Evolutionary conservation across 2,329 filamentous ascomycete genomes (phyloP), one percentile per base, ranked within the genome.

Genomic region (Phoma sp.): DNA sequence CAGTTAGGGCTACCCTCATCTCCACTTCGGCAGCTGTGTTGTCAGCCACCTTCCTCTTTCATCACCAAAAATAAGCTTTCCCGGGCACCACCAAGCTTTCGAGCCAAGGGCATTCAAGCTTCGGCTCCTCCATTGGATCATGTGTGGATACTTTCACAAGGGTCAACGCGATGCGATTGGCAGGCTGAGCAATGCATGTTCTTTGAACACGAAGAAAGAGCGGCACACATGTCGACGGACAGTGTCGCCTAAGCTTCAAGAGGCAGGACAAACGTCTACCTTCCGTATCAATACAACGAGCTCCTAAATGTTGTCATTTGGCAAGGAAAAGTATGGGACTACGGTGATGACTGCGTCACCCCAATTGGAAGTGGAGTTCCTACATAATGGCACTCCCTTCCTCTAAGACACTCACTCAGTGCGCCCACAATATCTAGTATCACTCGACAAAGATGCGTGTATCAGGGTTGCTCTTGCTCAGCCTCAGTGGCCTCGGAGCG

Each of bases 391-490:
- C n/a, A 28, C 14, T 2, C 7, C 7, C 15, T 7, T 7, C 48
- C 25, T 14, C 4, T 25, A 3, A 21, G 12, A 17, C 10, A 7
- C 2, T 15, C 12, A 14, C 14, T 26, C 29, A 15, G 34, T 21
- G 29, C 14, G 30, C 28, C 21, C 7, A n/a, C n/a, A 15, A 18
- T 17, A 18, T 40, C 7, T 21, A 34, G 29, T 7, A n/a, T 7
- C 18, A 36, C 15, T 36, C 21, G 14, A n/a, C 17, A 3, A 34
- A 59, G 23, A 60, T 63, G 59, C 56, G 39, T 40, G 21, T 54
- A 26, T 47, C 47, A 12, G 33, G 43, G n/a, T 53, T 43, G 23
- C 3, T 61, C 17, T 23, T 52, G 33, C 37, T 61, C 17, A 29
- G 48, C 29, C 51, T 60, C 7, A 28, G 42, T 18, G 38, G 42